These are phyloP conservation scores for Phytophthora nicotianae DNA, from an alignment of 352 stramenopile species.

Conservation along the genomic window DNA sequence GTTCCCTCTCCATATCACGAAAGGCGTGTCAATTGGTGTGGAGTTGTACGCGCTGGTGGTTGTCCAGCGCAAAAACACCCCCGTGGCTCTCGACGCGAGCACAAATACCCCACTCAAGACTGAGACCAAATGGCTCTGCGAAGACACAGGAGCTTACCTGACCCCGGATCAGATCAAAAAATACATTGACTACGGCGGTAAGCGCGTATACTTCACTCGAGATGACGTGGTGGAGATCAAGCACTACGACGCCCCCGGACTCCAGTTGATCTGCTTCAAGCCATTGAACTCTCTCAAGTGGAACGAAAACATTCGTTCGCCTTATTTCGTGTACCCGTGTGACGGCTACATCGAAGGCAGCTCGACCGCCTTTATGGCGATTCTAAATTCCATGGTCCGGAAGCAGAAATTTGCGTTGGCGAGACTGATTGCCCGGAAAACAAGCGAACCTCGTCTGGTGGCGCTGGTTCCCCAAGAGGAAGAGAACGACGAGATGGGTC, in stretches of 20 bases:
- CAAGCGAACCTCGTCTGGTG: constrained; percentile 77
- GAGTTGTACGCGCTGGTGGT: constrained; percentile 75
- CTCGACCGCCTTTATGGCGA: constrained; percentile 66
- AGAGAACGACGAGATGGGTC: constrained; percentile 73
- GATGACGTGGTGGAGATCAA: constrained; percentile 86
- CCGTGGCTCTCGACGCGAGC: constrained; percentile 66
- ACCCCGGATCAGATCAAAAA: constrained; percentile 77
- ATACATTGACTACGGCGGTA: constrained; percentile 76
- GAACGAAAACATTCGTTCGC: constrained; percentile 71
- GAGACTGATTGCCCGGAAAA: constrained; percentile 72
- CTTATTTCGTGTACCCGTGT: constrained; percentile 86
- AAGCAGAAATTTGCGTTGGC: constrained; percentile 73
- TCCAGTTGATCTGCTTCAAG: constrained; percentile 87
- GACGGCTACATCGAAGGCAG: constrained; percentile 83
- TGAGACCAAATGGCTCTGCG: constrained; percentile 87
- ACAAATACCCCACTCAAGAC: constrained; percentile 80
- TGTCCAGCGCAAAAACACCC: constrained; percentile 62
- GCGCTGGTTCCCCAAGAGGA: constrained; percentile 82
- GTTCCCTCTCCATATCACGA: constrained; percentile 69
- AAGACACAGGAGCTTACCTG: constrained; percentile 79
- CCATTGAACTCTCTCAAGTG: constrained; percentile 57
- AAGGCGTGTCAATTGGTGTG: constrained; percentile 77
- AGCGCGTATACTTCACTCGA: constrained; percentile 80
- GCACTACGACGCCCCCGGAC: constrained; percentile 69
- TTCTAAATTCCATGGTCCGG: constrained; percentile 68